Base-by-base conservation (phyloP, 495 filamentous ascomycete species). In the Podospora conica region DNA sequence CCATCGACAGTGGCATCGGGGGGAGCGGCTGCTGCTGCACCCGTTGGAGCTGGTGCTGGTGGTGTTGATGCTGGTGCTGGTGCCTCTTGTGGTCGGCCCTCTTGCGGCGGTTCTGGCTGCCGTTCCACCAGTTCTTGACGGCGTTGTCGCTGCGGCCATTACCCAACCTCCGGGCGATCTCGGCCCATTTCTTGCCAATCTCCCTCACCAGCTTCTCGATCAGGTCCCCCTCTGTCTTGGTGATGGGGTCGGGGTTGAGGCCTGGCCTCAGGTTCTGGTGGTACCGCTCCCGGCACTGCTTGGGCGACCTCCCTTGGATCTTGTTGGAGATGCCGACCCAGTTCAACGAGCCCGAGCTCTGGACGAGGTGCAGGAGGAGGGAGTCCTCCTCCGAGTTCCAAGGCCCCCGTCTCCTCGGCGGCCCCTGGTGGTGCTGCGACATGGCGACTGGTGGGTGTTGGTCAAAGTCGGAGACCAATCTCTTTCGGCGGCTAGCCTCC, bases 111-210 rank as follows among this genome's bases (percentile, higher is more conserved):
- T 97, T 97, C 87, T 91, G 89, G 73, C 90, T 91, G 33, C 95
- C 94, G 77, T 98, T 98, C 91, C 91, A 97, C 92, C 93, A 98
- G 79, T 98, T 98, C 86, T 98, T 98, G 60, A 98, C 93, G 31
- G 91, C 91, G 73, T 98, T 98, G 82, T 98, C 95, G 79, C 93
- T 96, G 70, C 95, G 87, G 67, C 93, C 94, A n/a, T 48, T 48
- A 20, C 88, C 85, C 23, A 98, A 85, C 20, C 85, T 81, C 70
- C 95, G 85, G 25, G 95, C 93, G 69, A 98, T 98, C 70, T 97
- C 92, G 3, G 95, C 95, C 95, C 95, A 98, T 25, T 90, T 83
- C 79, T 92, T 96, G 58, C 95, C 95, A 82, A 91, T 89, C 67
- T 92, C 87, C 24, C 75, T 77, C 33, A 97, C 93, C 78, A 95